Conservation (phyloP, 73 alveolate species). For the Symbiodinium pilosum region DNA sequence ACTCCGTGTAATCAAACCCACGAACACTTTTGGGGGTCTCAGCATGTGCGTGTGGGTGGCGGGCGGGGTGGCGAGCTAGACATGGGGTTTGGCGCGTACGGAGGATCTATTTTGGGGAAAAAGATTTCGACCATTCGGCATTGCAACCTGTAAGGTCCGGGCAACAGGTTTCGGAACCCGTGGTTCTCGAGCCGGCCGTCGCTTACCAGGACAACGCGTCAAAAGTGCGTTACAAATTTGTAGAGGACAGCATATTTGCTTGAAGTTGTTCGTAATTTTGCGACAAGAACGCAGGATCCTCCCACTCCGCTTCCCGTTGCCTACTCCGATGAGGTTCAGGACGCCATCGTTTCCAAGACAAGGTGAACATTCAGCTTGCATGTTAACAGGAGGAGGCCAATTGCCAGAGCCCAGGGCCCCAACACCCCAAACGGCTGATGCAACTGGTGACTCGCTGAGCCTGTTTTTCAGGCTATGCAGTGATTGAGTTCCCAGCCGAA, state of each 20-base stretch:
- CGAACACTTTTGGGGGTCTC: no score
- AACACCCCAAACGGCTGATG: neutral
- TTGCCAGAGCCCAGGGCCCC: neutral
- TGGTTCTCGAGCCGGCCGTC: conserved; percentile 65
- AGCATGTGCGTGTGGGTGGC: neutral
- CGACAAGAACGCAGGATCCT: no score
- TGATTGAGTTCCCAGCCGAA: conserved; percentile 64
- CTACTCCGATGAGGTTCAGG: neutral
- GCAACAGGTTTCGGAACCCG: conserved; percentile 49
- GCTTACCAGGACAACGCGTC: conserved; percentile 73
- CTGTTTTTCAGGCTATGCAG: conserved; percentile 28
- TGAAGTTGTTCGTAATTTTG: no score
- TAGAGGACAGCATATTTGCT: no score
- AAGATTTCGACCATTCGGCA: neutral
- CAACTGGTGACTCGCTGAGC: neutral
- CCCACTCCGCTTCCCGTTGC: conserved; percentile 75
- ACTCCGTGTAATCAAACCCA: no score
- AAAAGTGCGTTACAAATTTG: no score
- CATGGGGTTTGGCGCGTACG: no score
- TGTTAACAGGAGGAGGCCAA: neutral
- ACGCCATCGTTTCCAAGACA: neutral
- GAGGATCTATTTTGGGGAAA: no score
- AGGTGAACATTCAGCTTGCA: neutral
- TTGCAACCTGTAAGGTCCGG: conserved; percentile 21
- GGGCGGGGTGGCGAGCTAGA: neutral